A percentile compares a stretch with the other conserved stretches of the same genome.
Evolutionary conservation across 768 basidiomycete species (phyloP).

Genomic region (Suillus ampliporus): DNA sequence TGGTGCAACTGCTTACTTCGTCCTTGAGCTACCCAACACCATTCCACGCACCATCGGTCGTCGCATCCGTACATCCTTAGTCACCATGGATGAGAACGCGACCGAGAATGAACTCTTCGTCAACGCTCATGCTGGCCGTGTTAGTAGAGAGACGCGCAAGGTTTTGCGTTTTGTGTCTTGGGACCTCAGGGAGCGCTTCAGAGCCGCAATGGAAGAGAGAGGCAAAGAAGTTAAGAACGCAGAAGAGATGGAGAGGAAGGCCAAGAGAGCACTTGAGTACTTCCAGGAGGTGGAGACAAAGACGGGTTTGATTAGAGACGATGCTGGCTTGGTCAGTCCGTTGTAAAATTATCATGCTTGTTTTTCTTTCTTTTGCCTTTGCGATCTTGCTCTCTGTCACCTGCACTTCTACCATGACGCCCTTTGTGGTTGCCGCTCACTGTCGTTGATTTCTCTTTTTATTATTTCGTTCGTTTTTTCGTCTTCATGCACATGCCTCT

Average conservation of each 20-base stretch:
- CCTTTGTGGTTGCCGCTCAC: constrained; percentile 2
- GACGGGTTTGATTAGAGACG: constrained; percentile 44
- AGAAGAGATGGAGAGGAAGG: constrained; percentile 76
- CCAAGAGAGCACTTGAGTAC: constrained; percentile 72
- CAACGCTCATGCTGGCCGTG: constrained; percentile 68
- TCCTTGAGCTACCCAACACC: constrained; percentile 85
- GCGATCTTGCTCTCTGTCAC: neutral
- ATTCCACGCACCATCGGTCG: constrained; percentile 91
- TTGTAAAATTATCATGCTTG: constrained; percentile 12
- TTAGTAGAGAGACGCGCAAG: constrained; percentile 89
- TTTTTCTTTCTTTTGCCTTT: constrained; percentile 9
- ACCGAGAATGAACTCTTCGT: constrained; percentile 65
- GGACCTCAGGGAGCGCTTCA: constrained; percentile 87
- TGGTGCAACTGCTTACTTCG: constrained; percentile 78
- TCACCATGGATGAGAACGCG: constrained; percentile 48
- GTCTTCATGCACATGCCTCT: constrained; percentile 10
- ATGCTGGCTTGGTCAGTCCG: constrained; percentile 26
- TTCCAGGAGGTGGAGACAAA: constrained; percentile 60
- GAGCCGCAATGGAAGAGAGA: constrained; percentile 78
- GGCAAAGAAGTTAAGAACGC: constrained; percentile 76
- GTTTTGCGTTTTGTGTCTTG: constrained; percentile 89
- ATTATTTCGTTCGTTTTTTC: neutral
- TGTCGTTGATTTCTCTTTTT: constrained; percentile 9
- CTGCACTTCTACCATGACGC: neutral
- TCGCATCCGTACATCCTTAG: constrained; percentile 71